These are phyloP conservation scores for Syzygium aromaticum DNA, from an alignment of 345 rosid species.

Conservation along the genomic window DNA sequence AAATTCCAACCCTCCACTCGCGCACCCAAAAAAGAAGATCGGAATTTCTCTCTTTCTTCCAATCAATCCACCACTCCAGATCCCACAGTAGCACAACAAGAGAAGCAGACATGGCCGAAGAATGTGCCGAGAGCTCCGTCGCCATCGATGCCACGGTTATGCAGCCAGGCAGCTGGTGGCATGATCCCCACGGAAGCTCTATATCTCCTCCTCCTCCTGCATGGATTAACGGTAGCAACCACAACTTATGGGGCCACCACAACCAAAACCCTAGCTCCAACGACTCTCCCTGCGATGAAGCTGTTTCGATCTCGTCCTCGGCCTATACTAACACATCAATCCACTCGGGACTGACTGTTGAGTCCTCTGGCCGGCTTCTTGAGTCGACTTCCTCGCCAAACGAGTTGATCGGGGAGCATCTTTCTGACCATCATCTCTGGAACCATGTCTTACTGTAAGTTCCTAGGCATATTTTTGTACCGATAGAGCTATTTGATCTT, in stretches of 20 bases:
- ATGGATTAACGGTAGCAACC: slow-evolving; percentile 10
- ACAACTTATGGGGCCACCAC: slow-evolving; percentile 12
- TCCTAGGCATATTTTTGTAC: background rate
- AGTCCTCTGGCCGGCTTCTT: slow-evolving; percentile 30
- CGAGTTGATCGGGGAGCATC: slow-evolving; percentile 50
- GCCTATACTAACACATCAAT: slow-evolving; percentile 41
- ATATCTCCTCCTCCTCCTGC: slow-evolving; percentile 28
- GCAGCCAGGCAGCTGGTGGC: slow-evolving; percentile 25
- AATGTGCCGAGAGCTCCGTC: slow-evolving; percentile 33
- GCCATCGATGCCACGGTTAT: slow-evolving; percentile 18
- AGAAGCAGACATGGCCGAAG: slow-evolving; percentile 31
- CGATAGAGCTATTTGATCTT: background rate
- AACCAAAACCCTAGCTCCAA: slow-evolving; percentile 34
- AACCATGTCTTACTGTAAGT: slow-evolving; percentile 60
- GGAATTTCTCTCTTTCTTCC: background rate
- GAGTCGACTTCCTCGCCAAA: slow-evolving; percentile 23
- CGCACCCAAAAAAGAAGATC: slow-evolving; percentile 7
- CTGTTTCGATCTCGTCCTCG: slow-evolving; percentile 47
- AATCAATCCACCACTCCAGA: background rate
- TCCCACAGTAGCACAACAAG: background rate
- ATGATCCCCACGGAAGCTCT: slow-evolving; percentile 47
- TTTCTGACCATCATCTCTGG: slow-evolving; percentile 57
- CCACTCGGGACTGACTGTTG: slow-evolving; percentile 54
- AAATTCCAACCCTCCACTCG: slow-evolving; percentile 15
- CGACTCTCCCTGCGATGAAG: slow-evolving; percentile 50